phyloP scores from a whole-genome alignment of 768 basidiomycete species.

The Cubamyces sp. region DNA sequence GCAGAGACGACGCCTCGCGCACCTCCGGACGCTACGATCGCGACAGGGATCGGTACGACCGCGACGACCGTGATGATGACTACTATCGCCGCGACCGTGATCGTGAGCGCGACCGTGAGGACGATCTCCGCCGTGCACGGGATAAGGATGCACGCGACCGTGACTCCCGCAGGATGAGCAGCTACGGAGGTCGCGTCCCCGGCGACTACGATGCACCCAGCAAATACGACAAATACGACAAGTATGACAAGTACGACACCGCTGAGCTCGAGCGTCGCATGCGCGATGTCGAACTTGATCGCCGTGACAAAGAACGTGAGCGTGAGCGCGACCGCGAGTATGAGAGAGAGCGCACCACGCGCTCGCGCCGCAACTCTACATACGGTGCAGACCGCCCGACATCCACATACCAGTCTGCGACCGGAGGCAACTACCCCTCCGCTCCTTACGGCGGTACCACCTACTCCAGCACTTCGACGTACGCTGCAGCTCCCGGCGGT shows the following conservation, averaged over 20 bases:
- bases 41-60: slow-evolving; percentile 30
- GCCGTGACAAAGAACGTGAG: slow-evolving; percentile 23
- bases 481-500: slow-evolving; percentile 25
- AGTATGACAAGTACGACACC: slow-evolving; percentile 28
- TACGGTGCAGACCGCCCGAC: slow-evolving; percentile 26
- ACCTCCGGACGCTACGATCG: slow-evolving; percentile 9
- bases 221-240: slow-evolving; percentile 13
- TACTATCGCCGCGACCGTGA: slow-evolving; percentile 29
- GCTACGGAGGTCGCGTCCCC: slow-evolving; percentile 23
- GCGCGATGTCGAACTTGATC: slow-evolving; percentile 31
- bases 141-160: slow-evolving; percentile 45
- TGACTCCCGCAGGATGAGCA: slow-evolving; percentile 43
- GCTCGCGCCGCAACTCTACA: slow-evolving; percentile 26
- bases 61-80: slow-evolving; percentile 41
- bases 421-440: slow-evolving; percentile 19
- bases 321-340: slow-evolving; percentile 26
- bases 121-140: slow-evolving; percentile 52
- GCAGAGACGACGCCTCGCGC: slow-evolving; percentile 49
- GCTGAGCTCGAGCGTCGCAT: slow-evolving; percentile 46
- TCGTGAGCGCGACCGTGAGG: slow-evolving; percentile 29
- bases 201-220: slow-evolving; percentile 1
- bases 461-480: slow-evolving; percentile 3
- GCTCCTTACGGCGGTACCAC: neutral
- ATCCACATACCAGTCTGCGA: slow-evolving; percentile 25
- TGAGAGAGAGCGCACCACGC: slow-evolving; percentile 22